phyloP scores from a whole-genome alignment of 2,329 filamentous ascomycete species.

The Botrytis galanthina region DNA sequence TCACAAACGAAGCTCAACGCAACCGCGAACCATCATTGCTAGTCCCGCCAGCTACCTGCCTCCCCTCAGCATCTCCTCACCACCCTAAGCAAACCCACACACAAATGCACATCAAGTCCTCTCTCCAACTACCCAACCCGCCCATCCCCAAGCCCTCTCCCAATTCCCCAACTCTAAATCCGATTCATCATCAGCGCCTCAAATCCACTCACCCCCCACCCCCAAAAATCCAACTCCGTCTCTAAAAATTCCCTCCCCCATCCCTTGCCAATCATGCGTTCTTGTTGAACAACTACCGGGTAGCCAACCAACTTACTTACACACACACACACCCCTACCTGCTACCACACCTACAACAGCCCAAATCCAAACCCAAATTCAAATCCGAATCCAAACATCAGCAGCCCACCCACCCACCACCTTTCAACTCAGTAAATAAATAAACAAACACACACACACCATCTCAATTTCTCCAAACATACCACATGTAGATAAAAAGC shows the following conservation, averaged over 20 bases:
- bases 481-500: not conserved
- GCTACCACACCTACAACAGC: not conserved
- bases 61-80: not conserved
- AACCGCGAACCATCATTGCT: not conserved
- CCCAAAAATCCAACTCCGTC: not conserved
- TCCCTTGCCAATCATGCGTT: not conserved
- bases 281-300: not conserved
- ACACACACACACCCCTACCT: not conserved
- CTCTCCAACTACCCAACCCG: not conserved
- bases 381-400: not conserved
- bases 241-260: not conserved
- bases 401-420: no score
- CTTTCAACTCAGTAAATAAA: not conserved
- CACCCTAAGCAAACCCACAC: not conserved
- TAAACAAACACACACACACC: not conserved
- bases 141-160: not conserved
- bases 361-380: not conserved
- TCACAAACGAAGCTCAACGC: not conserved
- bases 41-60: not conserved
- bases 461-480: not conserved
- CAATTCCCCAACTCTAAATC: not conserved
- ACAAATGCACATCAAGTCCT: not conserved
- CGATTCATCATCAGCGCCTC: not conserved
- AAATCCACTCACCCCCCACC: no score
- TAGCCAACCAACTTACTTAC: not conserved